These are phyloP conservation scores for Datisca glomerata DNA, from an alignment of 306 rosid species.

Conservation along the genomic window DNA sequence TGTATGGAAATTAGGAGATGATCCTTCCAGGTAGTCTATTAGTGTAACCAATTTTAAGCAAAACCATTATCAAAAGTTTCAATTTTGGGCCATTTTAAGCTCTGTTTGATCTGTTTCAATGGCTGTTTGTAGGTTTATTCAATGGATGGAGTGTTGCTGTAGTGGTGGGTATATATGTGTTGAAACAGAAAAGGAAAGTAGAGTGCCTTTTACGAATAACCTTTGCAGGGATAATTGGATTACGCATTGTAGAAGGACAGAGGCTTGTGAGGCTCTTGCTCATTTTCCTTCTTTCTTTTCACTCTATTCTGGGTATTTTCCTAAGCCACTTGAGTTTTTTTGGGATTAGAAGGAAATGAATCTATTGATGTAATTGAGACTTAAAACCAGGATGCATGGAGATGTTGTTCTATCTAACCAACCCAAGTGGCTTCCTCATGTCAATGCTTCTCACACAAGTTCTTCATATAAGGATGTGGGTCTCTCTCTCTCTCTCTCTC, in stretches of 20 bases:
- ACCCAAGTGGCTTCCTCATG: conserved; percentile 43
- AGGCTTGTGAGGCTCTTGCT: conserved; percentile 54
- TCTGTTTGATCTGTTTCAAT: neutral
- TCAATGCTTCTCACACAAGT: neutral
- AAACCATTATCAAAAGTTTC: too few species aligned
- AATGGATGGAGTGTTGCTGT: conserved; percentile 70
- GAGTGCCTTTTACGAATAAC: conserved; percentile 3
- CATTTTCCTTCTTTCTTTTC: conserved; percentile 46
- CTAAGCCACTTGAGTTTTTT: neutral
- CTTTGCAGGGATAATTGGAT: conserved; percentile 39
- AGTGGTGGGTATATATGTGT: conserved; percentile 21
- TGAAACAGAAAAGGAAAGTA: conserved; percentile 19
- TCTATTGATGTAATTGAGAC: neutral
- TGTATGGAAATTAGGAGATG: conserved; percentile 67
- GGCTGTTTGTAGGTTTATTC: conserved; percentile 33
- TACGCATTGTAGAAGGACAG: conserved; percentile 40
- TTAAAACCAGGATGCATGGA: conserved; percentile 38
- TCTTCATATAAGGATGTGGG: conserved; percentile 7
- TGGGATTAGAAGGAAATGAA: too few species aligned
- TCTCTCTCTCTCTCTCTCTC: conserved; percentile 12
- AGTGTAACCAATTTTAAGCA: neutral
- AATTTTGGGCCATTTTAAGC: neutral
- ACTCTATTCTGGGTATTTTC: conserved; percentile 36
- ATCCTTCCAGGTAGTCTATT: conserved; percentile 24
- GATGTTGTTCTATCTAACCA: conserved; percentile 62